Percentiles rank a stretch among this genome's conserved stretches.
Evolutionary conservation across 2,329 filamentous ascomycete genomes (phyloP).

Genomic region (Mollisia scopiformis): DNA sequence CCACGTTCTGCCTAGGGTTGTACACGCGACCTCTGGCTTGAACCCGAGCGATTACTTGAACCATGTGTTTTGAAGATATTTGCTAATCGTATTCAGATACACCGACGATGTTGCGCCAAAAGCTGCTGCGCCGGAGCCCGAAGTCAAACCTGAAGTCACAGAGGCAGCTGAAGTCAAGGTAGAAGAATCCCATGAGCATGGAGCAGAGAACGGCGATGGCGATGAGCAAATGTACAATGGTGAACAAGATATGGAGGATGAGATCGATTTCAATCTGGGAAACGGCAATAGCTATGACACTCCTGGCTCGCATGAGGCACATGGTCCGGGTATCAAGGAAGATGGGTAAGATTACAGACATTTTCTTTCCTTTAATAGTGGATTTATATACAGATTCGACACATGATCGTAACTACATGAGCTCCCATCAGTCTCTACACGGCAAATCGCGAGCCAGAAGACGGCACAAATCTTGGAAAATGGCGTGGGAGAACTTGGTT

Average conservation of each 20-base stretch:
- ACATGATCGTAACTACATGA: constrained; percentile 20
- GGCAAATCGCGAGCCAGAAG: background rate
- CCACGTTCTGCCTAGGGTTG: background rate
- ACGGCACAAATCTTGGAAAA: background rate
- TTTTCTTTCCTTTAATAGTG: constrained; percentile 22
- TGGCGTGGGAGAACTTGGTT: background rate
- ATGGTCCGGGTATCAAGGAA: constrained; percentile 79
- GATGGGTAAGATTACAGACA: constrained; percentile 74
- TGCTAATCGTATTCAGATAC: constrained; percentile 50
- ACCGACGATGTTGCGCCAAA: constrained; percentile 62
- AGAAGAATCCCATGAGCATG: constrained; percentile 24
- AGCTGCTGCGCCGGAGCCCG: constrained; percentile 35
- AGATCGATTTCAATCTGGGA: constrained; percentile 62
- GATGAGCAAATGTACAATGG: constrained; percentile 47
- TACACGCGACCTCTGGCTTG: too few relatives aligned
- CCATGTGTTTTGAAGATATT: background rate
- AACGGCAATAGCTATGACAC: constrained; percentile 37
- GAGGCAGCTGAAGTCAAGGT: constrained; percentile 30
- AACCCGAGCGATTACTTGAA: background rate
- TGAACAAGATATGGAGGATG: constrained; percentile 56
- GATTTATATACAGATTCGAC: constrained; percentile 1
- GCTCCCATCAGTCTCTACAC: background rate
- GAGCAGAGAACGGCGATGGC: constrained; percentile 43
- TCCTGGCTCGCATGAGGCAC: constrained; percentile 37
- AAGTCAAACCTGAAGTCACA: constrained; percentile 33